These are phyloP conservation scores for Dissophora globulifera DNA, from an alignment of 192 early-diverging fungal genomes.

Conservation along the genomic window DNA sequence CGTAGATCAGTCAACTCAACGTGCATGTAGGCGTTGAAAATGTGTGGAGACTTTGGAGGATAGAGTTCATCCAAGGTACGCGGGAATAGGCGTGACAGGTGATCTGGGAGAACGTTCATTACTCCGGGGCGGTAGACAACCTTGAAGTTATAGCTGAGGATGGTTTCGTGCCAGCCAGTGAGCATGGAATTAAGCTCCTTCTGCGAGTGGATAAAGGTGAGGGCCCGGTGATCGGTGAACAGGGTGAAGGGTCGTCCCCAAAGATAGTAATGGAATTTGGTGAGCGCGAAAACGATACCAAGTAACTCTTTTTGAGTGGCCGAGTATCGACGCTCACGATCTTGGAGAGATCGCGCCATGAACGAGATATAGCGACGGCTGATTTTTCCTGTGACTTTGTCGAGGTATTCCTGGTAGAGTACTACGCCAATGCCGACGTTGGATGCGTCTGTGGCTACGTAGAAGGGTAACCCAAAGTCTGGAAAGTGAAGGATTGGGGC, in stretches of 20 bases:
- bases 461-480: slow-evolving; percentile 21
- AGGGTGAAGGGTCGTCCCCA: slow-evolving; percentile 49
- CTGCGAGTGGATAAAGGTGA: slow-evolving; percentile 33
- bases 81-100: slow-evolving; percentile 28
- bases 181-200: slow-evolving; percentile 18
- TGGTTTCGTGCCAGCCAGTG: slow-evolving; percentile 39
- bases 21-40: neutral
- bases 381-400: neutral
- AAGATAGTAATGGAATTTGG: slow-evolving; percentile 51
- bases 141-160: slow-evolving; percentile 34
- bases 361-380: slow-evolving; percentile 37
- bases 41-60: neutral
- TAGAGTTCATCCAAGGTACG: neutral
- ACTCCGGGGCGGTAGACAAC: slow-evolving; percentile 35
- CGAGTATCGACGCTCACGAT: slow-evolving; percentile 30
- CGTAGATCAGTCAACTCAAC: neutral
- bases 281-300: slow-evolving; percentile 32
- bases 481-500: slow-evolving; percentile 34
- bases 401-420: slow-evolving; percentile 31
- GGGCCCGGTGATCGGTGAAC: slow-evolving; percentile 49
- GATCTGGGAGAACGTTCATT: slow-evolving; percentile 47
- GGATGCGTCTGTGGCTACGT: slow-evolving; percentile 56
- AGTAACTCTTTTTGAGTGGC: slow-evolving; percentile 49
- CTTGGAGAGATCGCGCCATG: slow-evolving; percentile 22
- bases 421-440: slow-evolving; percentile 47